Conservation (phyloP, 306 rosid species). For the Gleditsia sinensis region DNA sequence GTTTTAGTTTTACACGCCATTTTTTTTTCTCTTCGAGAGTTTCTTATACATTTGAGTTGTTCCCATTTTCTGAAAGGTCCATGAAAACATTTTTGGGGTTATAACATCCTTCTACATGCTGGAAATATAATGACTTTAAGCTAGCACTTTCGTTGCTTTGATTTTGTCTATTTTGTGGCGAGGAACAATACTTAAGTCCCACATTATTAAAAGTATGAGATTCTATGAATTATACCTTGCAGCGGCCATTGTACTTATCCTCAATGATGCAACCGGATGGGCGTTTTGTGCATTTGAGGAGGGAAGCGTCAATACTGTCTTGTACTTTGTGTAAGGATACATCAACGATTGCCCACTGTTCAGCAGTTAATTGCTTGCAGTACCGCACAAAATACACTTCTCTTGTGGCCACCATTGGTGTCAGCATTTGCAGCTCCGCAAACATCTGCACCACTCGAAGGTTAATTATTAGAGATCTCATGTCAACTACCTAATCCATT, state of each 20-base stretch:
- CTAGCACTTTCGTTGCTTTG: no score
- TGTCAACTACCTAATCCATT: not conserved
- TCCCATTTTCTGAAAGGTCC: no score
- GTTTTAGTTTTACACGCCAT: no score
- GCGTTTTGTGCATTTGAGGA: conserved; percentile 69
- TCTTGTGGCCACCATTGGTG: conserved; percentile 70
- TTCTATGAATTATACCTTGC: no score
- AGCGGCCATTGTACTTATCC: conserved; percentile 64
- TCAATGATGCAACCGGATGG: conserved; percentile 78
- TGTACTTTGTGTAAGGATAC: conserved; percentile 65
- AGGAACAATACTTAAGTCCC: no score
- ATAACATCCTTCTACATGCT: not conserved
- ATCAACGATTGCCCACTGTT: conserved; percentile 69
- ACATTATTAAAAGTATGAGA: no score
- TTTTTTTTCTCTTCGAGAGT: no score
- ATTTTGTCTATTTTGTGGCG: no score
- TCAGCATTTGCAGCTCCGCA: conserved; percentile 76
- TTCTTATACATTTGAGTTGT: no score
- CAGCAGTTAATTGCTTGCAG: conserved; percentile 61
- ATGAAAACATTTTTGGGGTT: not conserved
- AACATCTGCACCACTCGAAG: conserved; percentile 52
- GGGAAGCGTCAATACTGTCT: conserved; percentile 56
- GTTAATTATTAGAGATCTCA: not conserved
- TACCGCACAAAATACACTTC: conserved; percentile 67
- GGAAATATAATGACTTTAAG: no score